Conservation (phyloP, 371 early-diverging fungal species). For the Apophysomyces sp. region DNA sequence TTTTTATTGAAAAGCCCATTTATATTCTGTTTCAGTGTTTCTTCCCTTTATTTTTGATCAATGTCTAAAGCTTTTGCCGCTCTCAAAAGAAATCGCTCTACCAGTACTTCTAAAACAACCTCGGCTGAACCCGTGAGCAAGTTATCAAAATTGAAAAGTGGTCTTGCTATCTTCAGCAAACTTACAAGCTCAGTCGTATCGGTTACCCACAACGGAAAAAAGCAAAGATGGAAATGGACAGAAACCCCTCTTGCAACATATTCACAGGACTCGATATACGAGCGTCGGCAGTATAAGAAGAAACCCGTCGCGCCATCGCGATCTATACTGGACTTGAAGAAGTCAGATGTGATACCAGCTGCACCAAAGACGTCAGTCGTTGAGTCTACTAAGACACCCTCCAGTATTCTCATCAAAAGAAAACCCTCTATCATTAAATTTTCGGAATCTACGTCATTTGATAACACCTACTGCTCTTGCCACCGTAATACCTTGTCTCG, state of each 20-base stretch:
- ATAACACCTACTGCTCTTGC: neutral
- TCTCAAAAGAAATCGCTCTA: constrained; percentile 25
- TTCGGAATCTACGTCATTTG: neutral
- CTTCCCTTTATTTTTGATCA: neutral
- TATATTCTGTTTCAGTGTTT: neutral
- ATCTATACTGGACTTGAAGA: neutral
- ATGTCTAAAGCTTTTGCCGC: constrained; percentile 23
- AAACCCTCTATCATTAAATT: constrained; percentile 2
- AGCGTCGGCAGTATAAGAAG: constrained; percentile 1
- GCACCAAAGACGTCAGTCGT: neutral
- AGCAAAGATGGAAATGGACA: neutral
- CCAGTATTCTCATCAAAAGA: constrained; percentile 1
- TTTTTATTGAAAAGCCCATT: neutral
- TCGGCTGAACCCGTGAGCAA: constrained; percentile 16
- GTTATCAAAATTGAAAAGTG: constrained; percentile 23
- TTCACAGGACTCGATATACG: constrained; percentile 2
- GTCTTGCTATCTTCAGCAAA: constrained; percentile 18
- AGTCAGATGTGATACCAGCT: neutral
- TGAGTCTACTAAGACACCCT: neutral
- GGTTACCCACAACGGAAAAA: neutral
- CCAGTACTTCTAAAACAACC: constrained; percentile 15
- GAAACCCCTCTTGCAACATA: constrained; percentile 1
- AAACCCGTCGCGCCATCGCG: neutral
- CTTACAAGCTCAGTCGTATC: constrained; percentile 13
- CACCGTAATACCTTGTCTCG: neutral